Evolutionary conservation across 495 filamentous ascomycete genomes (phyloP), one percentile per base, ranked within the genome.

Genomic region (Xylaria scruposa): DNA sequence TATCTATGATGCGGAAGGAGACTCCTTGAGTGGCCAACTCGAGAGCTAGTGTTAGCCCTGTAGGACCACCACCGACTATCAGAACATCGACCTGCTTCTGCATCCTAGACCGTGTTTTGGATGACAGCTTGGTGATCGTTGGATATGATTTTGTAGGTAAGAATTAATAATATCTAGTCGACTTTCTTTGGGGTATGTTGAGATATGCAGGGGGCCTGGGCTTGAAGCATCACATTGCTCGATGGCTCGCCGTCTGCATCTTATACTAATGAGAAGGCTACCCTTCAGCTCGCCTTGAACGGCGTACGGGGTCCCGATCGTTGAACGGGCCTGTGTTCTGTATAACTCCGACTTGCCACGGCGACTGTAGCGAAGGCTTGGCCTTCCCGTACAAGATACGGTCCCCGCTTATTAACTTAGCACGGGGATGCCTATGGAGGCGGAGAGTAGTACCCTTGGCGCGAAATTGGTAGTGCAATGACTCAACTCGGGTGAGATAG

Each of bases 1-100:
- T 72, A 71, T 83, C 78, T 33, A 83, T 68, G 75, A 83, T 77
- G 68, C 81, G 80, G 66, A 80, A 82, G 21, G 79, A 77, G 7
- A 79, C 64, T 2, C 74, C 56, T 12, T 82, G 80, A 13, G 72
- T 59, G 46, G 81, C 79, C 10, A 82, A 75, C 70, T 82, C 80
- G 1, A 83, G 73, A 15, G 80, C 81, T 33, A 82, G 70, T 7
- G 75, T 68, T 19, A 71, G 65, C 12, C 80, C 80, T 1, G 79
- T 78, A 1, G 81, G 81, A 42, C 81, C 81, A 4, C 70, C 79
- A 4, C 81, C 81, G 17, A 83, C 73, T 51, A 83, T 77, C 1
- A 83, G 73, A 29, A 83, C 78, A 59, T 85, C 81, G 21, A 67
- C 72, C 36, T 78, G 36, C 38, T 49, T 71, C 44, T 54, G 61